Evolutionary conservation across 176 grass and related monocot genomes (phyloP).

Genomic region (Aegilops tauschii): DNA sequence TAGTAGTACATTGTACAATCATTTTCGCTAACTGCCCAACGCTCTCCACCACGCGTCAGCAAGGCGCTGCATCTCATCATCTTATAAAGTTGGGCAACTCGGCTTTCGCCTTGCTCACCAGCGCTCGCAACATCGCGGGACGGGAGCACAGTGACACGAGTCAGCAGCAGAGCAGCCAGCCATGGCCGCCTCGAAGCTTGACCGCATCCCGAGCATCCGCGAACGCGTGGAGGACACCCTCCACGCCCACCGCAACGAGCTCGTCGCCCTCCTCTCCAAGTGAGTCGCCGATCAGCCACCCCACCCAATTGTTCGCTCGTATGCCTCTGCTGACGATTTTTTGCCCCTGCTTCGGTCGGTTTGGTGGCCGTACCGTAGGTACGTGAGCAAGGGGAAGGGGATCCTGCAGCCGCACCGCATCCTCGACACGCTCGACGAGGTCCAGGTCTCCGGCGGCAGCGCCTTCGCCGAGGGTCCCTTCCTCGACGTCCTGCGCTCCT

Average conservation of each 20-base stretch:
- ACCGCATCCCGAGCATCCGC: slow-evolving; percentile 57
- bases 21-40: not conserved
- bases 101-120: not conserved
- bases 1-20: not conserved
- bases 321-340: not conserved
- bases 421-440: slow-evolving; percentile 70
- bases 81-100: slow-evolving; percentile 21
- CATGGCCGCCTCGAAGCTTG: slow-evolving; percentile 69
- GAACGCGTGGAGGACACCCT: slow-evolving; percentile 94
- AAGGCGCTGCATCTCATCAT: not conserved
- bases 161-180: not conserved
- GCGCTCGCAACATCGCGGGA: not conserved
- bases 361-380: slow-evolving; percentile 37
- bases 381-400: slow-evolving; percentile 84
- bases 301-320: not conserved
- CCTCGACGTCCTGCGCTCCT: slow-evolving; percentile 78
- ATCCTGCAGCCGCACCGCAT: slow-evolving; percentile 96
- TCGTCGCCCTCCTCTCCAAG: slow-evolving; percentile 88
- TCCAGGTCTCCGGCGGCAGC: slow-evolving; percentile 44
- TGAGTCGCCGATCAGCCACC: slow-evolving; percentile 3
- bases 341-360: not conserved
- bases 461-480: slow-evolving; percentile 79
- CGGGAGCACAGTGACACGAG: not conserved
- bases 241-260: slow-evolving; percentile 83
- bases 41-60: slow-evolving; percentile 23